A percentile compares a stretch with the other conserved stretches of the same genome.
Conservation (phyloP, 495 filamentous ascomycete species). For the Talaromyces trachyspermus region DNA sequence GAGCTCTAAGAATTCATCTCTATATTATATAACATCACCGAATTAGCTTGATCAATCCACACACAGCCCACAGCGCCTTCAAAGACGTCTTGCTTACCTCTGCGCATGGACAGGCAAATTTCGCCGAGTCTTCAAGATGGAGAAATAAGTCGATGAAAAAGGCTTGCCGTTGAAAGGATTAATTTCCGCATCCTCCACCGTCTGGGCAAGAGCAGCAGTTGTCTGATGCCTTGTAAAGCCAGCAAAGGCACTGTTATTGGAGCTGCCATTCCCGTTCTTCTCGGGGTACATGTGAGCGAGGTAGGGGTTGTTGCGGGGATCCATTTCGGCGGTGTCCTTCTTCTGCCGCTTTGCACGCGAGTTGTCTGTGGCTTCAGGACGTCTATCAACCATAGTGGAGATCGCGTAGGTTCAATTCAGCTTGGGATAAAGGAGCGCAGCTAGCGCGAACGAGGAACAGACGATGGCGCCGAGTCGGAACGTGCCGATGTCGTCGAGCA, state of each 20-base stretch:
- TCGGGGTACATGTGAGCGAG: conserved; percentile 79
- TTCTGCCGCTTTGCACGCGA: conserved; percentile 43
- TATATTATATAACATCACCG: conserved; percentile 30
- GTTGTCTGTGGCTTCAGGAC: conserved; percentile 33
- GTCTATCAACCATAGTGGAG: conserved; percentile 32
- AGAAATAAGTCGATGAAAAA: conserved; percentile 78
- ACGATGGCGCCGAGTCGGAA: too few species aligned
- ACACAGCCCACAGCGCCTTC: background rate
- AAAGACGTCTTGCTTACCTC: conserved; percentile 46
- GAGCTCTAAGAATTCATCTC: conserved; percentile 85
- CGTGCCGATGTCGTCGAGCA: background rate
- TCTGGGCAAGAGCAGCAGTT: conserved; percentile 63
- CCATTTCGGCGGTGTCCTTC: conserved; percentile 34
- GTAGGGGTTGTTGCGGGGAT: conserved; percentile 70
- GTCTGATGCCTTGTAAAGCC: conserved; percentile 71
- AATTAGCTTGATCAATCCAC: conserved; percentile 7
- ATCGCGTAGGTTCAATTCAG: conserved; percentile 7
- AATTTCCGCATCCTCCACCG: conserved; percentile 70
- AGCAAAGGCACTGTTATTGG: conserved; percentile 45
- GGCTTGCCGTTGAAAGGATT: conserved; percentile 77
- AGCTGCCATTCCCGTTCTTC: conserved; percentile 36
- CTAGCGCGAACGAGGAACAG: background rate
- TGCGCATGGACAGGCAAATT: conserved; percentile 87
- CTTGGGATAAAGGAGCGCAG: background rate
- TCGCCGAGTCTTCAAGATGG: conserved; percentile 74